These are phyloP conservation scores for Coemansia javaensis DNA, from an alignment of 192 early-diverging fungal species.

Conservation along the genomic window DNA sequence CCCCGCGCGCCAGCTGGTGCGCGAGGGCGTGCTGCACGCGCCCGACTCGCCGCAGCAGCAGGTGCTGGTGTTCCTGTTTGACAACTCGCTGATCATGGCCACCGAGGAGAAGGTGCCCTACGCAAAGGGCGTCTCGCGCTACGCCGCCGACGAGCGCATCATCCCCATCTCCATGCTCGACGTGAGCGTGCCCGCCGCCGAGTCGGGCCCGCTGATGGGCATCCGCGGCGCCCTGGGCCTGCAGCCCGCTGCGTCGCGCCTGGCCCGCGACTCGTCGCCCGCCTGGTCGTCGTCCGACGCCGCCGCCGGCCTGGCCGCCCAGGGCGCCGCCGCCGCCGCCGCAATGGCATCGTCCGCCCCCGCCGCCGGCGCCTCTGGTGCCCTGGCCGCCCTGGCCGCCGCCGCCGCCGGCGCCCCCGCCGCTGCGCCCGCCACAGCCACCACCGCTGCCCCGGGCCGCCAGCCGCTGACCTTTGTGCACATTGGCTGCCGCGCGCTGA, in stretches of 20 bases:
- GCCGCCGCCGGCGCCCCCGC: no score
- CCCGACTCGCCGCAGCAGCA: conserved; percentile 17
- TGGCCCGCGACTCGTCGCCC: conserved; percentile 29
- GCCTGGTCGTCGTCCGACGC: no score
- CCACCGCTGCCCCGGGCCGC: conserved; percentile 3
- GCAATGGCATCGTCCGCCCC: no score
- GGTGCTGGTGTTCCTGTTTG: conserved; percentile 47
- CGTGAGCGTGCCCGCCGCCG: conserved; percentile 14
- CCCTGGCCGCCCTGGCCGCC: no score
- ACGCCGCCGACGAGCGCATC: conserved; percentile 41
- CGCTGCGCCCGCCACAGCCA: not conserved
- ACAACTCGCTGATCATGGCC: conserved; percentile 49
- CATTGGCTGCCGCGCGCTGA: conserved; percentile 36
- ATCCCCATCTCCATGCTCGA: conserved; percentile 50
- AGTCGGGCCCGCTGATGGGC: conserved; percentile 18
- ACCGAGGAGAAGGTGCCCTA: conserved; percentile 30
- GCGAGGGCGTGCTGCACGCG: conserved; percentile 31
- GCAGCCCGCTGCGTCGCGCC: conserved; percentile 5
- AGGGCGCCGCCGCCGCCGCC: no score
- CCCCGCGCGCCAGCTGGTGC: conserved; percentile 24
- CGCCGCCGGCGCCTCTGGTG: no score
- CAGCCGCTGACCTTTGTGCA: conserved; percentile 36
- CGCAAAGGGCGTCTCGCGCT: conserved; percentile 35
- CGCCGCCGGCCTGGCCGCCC: no score
- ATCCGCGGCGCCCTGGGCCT: conserved; percentile 31